phyloP scores from a whole-genome alignment of 148 eudicot species.

The Vaccinium darrowii region DNA sequence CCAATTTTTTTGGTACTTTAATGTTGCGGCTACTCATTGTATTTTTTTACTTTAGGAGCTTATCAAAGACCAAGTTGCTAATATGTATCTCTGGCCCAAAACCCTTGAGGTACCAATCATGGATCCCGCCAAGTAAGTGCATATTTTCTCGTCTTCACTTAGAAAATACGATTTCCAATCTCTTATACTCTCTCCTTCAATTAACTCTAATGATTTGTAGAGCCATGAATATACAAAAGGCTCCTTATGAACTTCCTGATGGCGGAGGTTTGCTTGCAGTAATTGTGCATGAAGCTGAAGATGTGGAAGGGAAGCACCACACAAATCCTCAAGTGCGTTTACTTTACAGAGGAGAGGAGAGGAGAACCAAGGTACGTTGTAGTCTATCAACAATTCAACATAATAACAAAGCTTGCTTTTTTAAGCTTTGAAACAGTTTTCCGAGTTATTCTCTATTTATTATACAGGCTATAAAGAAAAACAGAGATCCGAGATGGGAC shows the following conservation, averaged over 20 bases:
- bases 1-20: not conserved
- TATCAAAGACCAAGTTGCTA: conserved; percentile 92
- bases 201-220: conserved; percentile 33
- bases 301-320: conserved; percentile 60
- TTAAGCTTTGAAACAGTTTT: too few relatives aligned
- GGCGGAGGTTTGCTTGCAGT: conserved; percentile 66
- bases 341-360: conserved; percentile 33
- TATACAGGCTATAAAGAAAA: conserved; percentile 55
- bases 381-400: not conserved
- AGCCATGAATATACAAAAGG: conserved; percentile 71
- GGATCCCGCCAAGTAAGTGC: conserved; percentile 76
- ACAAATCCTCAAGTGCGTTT: conserved; percentile 35
- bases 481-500: conserved; percentile 66
- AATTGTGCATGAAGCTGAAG: conserved; percentile 57
- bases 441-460: not conserved
- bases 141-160: not conserved
- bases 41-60: conserved; percentile 51
- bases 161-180: not conserved
- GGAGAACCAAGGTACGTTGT: conserved; percentile 29
- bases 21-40: conserved; percentile 11
- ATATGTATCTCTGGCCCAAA: conserved; percentile 96
- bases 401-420: not conserved
- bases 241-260: conserved; percentile 54
- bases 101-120: conserved; percentile 70
- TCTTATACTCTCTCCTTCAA: not conserved